These are phyloP conservation scores for Suhomyces bolitotheri DNA, from an alignment of 1,139 yeast genomes.

Conservation along the genomic window DNA sequence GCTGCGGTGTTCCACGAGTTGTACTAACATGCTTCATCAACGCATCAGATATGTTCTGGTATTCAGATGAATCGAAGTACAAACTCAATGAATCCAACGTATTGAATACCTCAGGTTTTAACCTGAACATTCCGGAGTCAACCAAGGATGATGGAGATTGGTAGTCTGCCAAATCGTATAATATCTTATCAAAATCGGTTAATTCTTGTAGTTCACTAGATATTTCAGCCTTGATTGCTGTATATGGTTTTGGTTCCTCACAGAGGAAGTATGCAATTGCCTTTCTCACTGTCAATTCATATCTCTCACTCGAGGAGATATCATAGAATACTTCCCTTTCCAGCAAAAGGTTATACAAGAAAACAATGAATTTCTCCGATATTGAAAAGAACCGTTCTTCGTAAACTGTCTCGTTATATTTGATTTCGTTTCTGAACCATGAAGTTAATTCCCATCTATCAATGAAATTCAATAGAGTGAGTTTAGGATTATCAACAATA, in stretches of 20 bases:
- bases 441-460: conserved; percentile 61
- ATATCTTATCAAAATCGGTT: conserved; percentile 37
- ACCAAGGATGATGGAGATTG: conserved; percentile 42
- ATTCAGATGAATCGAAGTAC: conserved; percentile 35
- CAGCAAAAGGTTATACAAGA: conserved; percentile 56
- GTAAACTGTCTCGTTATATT: conserved; percentile 46
- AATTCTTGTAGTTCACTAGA: conserved; percentile 37
- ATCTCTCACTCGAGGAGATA: conserved; percentile 26
- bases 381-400: conserved; percentile 57
- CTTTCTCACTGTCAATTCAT: conserved; percentile 29
- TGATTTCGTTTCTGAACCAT: conserved; percentile 50
- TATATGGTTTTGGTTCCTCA: conserved; percentile 55
- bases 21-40: conserved; percentile 30
- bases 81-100: conserved; percentile 42
- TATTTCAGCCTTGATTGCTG: conserved; percentile 43
- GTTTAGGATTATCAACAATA: conserved; percentile 44
- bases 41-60: conserved; percentile 37
- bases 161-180: conserved; percentile 43
- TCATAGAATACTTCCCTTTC: conserved; percentile 52
- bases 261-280: conserved; percentile 50
- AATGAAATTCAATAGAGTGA: conserved; percentile 47
- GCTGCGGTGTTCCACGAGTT: conserved; percentile 32
- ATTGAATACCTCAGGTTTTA: conserved; percentile 40
- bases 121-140: conserved; percentile 46
- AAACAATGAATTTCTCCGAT: conserved; percentile 53